Evolutionary conservation across 805 yeast genomes (phyloP), one percentile per base, ranked within the genome.

Genomic region (Starmerella stigmatis): DNA sequence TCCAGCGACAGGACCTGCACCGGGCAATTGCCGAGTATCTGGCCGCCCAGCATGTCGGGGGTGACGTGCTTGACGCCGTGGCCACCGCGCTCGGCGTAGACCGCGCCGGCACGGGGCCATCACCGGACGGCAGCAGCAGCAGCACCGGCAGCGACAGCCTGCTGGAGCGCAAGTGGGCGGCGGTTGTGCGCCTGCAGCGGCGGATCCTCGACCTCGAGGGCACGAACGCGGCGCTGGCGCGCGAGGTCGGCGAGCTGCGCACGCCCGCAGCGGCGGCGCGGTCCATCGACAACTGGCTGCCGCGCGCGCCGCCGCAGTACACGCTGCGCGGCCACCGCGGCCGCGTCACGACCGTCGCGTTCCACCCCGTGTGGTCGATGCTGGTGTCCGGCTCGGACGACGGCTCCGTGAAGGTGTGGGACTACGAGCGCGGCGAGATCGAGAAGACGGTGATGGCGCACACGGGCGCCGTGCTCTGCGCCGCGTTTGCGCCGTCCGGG

Each of bases 91-190:
- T 54, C 37, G 34, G 28, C 13, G 39, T 42, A 3, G 43, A 30
- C 9, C 16, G 44, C 15, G 15, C 44, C 38, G 32, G 23, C 36
- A 13, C n/a, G n/a, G n/a, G n/a, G n/a, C n/a, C n/a, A n/a, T n/a
- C n/a, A n/a, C n/a, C n/a, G n/a, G n/a, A n/a, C n/a, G n/a, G n/a
- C n/a, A n/a, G n/a, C n/a, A n/a, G n/a, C 46, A 44, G 37, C 45
- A 49, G 65, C 27, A 11, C 12, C 37, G 27, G 37, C 23, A 7
- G 60, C 22, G 59, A 54, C 43, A 54, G 25, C 48, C 42, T 44
- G 10, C 64, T 85, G 31, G 85, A 81, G 54, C 81, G 79, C 63
- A 88, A 86, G 64, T 88, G 96, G 96, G 71, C 80, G 0, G 79
- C 94, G 0, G 89, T 88, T 4, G 70, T 85, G 26, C 67, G 94